A percentile compares a stretch with the other conserved stretches of the same genome.
phyloP scores from a whole-genome alignment of 169 alveolate genomes.

The Besnoitia besnoiti region DNA sequence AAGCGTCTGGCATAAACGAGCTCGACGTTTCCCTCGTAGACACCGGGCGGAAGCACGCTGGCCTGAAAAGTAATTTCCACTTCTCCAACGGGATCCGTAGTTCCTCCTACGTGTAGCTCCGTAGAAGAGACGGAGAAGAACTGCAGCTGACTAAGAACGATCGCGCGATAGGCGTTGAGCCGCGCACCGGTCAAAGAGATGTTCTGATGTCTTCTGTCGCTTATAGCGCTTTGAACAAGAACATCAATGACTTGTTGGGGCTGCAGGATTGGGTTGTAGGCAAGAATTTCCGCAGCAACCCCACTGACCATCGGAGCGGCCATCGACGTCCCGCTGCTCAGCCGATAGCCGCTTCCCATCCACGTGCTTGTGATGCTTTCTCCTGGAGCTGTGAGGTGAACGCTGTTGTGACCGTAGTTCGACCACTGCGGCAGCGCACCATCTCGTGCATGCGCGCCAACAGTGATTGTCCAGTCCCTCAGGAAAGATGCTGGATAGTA shows the following conservation, averaged over 20 bases:
- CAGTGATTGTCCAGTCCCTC: slow-evolving; percentile 67
- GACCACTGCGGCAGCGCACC: slow-evolving; percentile 66
- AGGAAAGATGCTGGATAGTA: slow-evolving; percentile 53
- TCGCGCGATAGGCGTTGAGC: slow-evolving; percentile 57
- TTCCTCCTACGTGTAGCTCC: slow-evolving; percentile 19
- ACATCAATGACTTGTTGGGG: slow-evolving; percentile 68
- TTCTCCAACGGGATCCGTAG: slow-evolving; percentile 1
- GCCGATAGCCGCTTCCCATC: slow-evolving; percentile 60
- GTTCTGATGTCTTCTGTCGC: slow-evolving; percentile 32
- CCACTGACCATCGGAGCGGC: slow-evolving; percentile 78
- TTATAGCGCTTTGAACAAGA: slow-evolving; percentile 7
- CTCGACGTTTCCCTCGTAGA: slow-evolving; percentile 27
- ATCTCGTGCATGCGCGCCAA: slow-evolving; percentile 31
- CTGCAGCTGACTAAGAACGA: slow-evolving; percentile 19
- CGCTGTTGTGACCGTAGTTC: slow-evolving; percentile 73
- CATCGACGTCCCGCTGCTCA: slow-evolving; percentile 77
- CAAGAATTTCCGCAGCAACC: slow-evolving; percentile 53
- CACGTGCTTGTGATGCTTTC: slow-evolving; percentile 73
- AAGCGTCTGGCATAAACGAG: slow-evolving; percentile 23
- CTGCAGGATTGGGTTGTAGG: slow-evolving; percentile 41
- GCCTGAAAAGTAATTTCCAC: background rate
- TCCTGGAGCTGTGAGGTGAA: slow-evolving; percentile 82
- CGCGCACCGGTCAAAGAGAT: slow-evolving; percentile 41
- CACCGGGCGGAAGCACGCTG: slow-evolving; percentile 18
- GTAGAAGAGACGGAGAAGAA: slow-evolving; percentile 45